Evolutionary conservation across 2,329 filamentous ascomycete genomes (phyloP), one percentile per base, ranked within the genome.

Genomic region (Hypomyces rosellus): DNA sequence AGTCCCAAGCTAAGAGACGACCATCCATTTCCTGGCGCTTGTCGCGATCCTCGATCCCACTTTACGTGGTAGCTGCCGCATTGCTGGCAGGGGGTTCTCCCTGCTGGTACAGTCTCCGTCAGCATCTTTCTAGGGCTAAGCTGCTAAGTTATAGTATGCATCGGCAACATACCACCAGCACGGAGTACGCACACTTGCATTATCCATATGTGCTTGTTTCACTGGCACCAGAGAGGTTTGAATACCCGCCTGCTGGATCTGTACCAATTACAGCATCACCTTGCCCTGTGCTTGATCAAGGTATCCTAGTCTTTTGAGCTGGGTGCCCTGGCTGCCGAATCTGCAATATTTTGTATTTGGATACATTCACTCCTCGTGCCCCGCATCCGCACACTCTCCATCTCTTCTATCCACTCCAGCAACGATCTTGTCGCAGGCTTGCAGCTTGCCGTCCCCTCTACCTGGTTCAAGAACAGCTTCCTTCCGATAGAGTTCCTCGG

Each of bases 31-130:
- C 48, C 49, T 51, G 44, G 48, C 49, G 47, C 53, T 45, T 54
- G 55, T 47, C 45, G 45, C 55, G 51, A 52, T 50, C 44, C 50
- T 44, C 50, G 48, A 53, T 55, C 42, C 44, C 25, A 20, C n/a
- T 8, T 37, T 20, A 15, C 16, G 15, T 46, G 33, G 38, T 48
- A 48, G 46, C 25, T 34, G 46, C 46, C 46, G 46, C 39, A 14
- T 36, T 25, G 46, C 30, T n/a, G 22, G 33, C 37, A 43, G 46
- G 46, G 37, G 46, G 11, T 12, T 41, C 18, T 38, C 36, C 12
- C 20, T 30, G 41, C 41, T n/a, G 41, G 36, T 47, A 30, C 34
- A 30, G 15, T 22, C 16, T 38, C 44, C 34, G 33, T 25, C 44
- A 46, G n/a, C 34, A 14, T 38, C 33, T n/a, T 18, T 33, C 13